phyloP scores from a whole-genome alignment of 768 basidiomycete species.

The Leccinum uliginosum region DNA sequence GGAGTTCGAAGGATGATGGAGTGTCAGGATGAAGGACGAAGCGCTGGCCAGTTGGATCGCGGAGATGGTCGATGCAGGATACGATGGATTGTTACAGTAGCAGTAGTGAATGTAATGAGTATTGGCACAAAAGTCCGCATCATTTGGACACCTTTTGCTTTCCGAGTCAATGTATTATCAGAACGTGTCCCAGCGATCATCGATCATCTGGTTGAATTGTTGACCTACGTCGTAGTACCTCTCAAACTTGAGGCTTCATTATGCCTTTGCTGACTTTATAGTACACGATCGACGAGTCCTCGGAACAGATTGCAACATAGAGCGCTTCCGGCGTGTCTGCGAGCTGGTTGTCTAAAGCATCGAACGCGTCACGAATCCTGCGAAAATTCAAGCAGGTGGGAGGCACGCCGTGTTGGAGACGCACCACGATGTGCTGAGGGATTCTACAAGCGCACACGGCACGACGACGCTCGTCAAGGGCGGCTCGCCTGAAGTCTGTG shows the following conservation, averaged over 20 bases:
- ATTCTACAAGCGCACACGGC: constrained; percentile 66
- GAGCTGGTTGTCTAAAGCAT: constrained; percentile 33
- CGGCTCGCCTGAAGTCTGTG: constrained; percentile 38
- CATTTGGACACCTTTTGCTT: neutral
- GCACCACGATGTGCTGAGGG: constrained; percentile 59
- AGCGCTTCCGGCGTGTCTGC: constrained; percentile 38
- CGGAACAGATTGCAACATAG: constrained; percentile 66
- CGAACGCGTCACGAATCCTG: constrained; percentile 60
- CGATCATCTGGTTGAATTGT: too few species aligned
- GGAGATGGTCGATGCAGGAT: constrained; percentile 57
- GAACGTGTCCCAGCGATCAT: neutral
- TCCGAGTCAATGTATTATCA: too few species aligned
- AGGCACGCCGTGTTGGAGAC: constrained; percentile 6
- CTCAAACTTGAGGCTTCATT: constrained; percentile 62
- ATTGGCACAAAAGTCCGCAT: constrained; percentile 2
- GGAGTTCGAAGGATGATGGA: constrained; percentile 57
- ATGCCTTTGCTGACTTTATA: constrained; percentile 78
- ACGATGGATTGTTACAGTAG: constrained; percentile 28
- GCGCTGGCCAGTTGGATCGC: constrained; percentile 53
- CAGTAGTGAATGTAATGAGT: neutral
- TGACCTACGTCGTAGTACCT: too few species aligned
- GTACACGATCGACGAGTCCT: constrained; percentile 81
- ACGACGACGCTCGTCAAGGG: constrained; percentile 40
- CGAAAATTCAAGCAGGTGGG: neutral
- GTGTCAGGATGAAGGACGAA: constrained; percentile 64